A percentile compares a stretch with the other conserved stretches of the same genome.
phyloP scores from a whole-genome alignment of 2,329 filamentous ascomycete species.

The Hypoxylon sp. region DNA sequence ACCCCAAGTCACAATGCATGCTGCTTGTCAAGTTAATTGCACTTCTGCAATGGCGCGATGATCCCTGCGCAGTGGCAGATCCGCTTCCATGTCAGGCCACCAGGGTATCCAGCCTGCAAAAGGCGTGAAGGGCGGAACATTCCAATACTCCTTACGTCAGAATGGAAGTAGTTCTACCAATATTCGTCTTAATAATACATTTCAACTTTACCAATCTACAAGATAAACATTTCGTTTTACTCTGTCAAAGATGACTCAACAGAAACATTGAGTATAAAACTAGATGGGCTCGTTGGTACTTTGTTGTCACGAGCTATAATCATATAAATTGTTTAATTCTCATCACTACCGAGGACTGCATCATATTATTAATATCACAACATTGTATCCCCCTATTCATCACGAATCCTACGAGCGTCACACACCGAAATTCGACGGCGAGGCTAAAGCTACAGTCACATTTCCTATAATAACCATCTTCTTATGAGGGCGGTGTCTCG shows the following conservation, averaged over 20 bases:
- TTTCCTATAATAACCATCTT: constrained; percentile 11
- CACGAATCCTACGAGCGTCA: constrained; percentile 6
- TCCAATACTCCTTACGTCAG: constrained; percentile 50
- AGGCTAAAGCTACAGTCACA: constrained; percentile 4
- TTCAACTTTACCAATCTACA: constrained; percentile 23
- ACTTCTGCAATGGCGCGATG: constrained; percentile 41
- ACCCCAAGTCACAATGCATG: constrained; percentile 30
- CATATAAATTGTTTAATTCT: constrained; percentile 32
- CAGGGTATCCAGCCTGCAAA: constrained; percentile 35
- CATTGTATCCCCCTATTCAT: constrained; percentile 26
- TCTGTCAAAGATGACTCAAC: constrained; percentile 47
- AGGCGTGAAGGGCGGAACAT: constrained; percentile 46
- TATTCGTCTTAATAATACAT: constrained; percentile 31
- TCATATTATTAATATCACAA: constrained; percentile 35
- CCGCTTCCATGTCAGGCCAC: constrained; percentile 42
- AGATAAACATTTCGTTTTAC: constrained; percentile 16
- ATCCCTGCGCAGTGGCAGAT: constrained; percentile 36
- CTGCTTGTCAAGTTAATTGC: constrained; percentile 32
- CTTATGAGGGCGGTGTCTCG: not conserved
- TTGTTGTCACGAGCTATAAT: constrained; percentile 20
- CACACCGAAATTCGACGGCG: constrained; percentile 4
- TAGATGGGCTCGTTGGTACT: constrained; percentile 18
- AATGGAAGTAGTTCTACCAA: constrained; percentile 24
- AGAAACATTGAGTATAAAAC: constrained; percentile 13
- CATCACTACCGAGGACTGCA: constrained; percentile 10